Evolutionary conservation across 352 stramenopile genomes (phyloP), one percentile per base, ranked within the genome.

Genomic region (Phytopythium chamaehyphon): DNA sequence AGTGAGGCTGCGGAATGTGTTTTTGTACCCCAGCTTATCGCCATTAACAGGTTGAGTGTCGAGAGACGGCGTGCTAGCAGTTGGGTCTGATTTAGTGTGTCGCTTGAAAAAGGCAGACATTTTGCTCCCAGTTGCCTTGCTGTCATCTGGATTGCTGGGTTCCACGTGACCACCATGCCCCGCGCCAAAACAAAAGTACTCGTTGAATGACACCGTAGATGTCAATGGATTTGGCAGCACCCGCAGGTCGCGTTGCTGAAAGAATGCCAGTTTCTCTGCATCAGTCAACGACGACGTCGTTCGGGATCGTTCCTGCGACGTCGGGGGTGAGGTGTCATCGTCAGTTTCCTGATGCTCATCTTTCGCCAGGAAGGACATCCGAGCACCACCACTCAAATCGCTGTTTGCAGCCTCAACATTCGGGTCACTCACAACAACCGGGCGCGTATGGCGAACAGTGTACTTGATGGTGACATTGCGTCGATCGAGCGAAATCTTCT

Each of bases 191-290:
- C 53, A 61, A 50, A 90, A 89, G 63, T 93, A 90, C 8, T 90
- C 79, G 8, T 63, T 67, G 33, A 90, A 88, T 9, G 82, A 65
- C 37, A 77, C 81, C 8, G 81, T 87, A 16, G 72, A 71, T 18
- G 78, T 89, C 26, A 81, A 61, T n/a, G 82, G 76, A 18, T 90
- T 90, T 6, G 77, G 76, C 43, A 22, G 86, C 69, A 55, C 86
- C 71, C 43, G 43, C 6, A 49, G 43, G 22, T 88, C 64, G 39
- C 69, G 45, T 5, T 68, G 64, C 12, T 71, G 61, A 26, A 90
- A 90, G 9, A 65, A 47, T 31, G 76, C 67, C 40, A 77, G 86
- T 12, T 75, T 74, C 37, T 86, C 64, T 0, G 69, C 50, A 19
- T 87, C 80, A 4, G 57, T 88, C n/a, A 65, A 53, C n/a, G 23